Conservation (phyloP, 1,139 yeast species). For the Yamadazyma dushanensis region DNA sequence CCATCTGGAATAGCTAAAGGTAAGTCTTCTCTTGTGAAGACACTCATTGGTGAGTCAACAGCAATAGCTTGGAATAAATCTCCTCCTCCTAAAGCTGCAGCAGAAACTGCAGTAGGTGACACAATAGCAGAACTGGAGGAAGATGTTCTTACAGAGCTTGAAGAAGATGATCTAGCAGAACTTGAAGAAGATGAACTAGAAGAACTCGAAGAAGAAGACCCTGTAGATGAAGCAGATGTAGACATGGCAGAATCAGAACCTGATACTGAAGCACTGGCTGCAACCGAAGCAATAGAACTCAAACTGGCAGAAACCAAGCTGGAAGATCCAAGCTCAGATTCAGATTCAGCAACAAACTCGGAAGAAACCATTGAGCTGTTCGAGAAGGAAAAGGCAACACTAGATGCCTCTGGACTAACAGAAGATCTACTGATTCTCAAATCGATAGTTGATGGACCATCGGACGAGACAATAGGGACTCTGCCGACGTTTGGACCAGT, state of each 20-base stretch:
- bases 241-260: no score
- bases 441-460: constrained; percentile 14
- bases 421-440: constrained; percentile 17
- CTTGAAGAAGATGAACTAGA: constrained; percentile 2
- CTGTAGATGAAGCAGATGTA: neutral
- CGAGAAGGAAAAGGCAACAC: constrained; percentile 8
- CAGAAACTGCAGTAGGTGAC: constrained; percentile 3
- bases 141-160: no score
- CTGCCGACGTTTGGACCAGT: constrained; percentile 4
- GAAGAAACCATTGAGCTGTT: constrained; percentile 7
- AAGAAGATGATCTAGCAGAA: no score
- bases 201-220: constrained; percentile 5
- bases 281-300: constrained; percentile 1
- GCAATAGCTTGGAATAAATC: constrained; percentile 53
- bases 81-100: constrained; percentile 13
- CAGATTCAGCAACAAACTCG: neutral
- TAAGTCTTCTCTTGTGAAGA: constrained; percentile 48
- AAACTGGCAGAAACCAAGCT: constrained; percentile 1
- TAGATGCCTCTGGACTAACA: constrained; percentile 4
- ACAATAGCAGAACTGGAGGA: constrained; percentile 3
- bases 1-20: constrained; percentile 54
- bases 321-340: neutral
- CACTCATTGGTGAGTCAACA: constrained; percentile 47
- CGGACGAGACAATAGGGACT: neutral
- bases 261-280: no score